These are phyloP conservation scores for Cucurbita ficifolia DNA, from an alignment of 306 rosid genomes.

Conservation along the genomic window DNA sequence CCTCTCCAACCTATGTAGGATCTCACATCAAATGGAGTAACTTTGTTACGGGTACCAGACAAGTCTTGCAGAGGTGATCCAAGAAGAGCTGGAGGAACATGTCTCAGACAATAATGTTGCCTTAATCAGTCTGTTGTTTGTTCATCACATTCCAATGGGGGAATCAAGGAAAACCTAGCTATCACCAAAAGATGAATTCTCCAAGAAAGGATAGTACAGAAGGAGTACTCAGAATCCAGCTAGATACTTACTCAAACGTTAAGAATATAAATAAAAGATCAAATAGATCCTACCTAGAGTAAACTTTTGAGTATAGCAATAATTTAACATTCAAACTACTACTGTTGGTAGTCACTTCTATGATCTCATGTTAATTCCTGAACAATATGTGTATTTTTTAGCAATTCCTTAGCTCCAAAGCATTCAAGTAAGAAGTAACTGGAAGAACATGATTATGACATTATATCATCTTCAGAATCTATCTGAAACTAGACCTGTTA, in stretches of 20 bases:
- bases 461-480: background rate
- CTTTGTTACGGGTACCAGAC: slow-evolving; percentile 33
- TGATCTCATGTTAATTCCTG: background rate
- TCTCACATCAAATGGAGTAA: background rate
- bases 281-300: background rate
- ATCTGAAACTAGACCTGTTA: background rate
- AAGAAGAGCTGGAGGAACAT: slow-evolving; percentile 77
- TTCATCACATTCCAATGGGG: slow-evolving; percentile 42
- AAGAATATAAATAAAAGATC: background rate
- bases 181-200: slow-evolving; percentile 58
- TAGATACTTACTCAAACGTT: background rate
- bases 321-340: background rate
- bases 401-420: background rate
- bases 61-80: slow-evolving; percentile 68
- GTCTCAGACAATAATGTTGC: slow-evolving; percentile 54
- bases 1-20: too few species aligned
- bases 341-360: background rate
- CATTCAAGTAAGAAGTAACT: background rate
- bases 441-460: background rate
- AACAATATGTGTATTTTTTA: background rate
- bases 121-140: slow-evolving; percentile 40
- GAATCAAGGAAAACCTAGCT: slow-evolving; percentile 44
- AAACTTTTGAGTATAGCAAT: background rate
- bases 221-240: slow-evolving; percentile 52
- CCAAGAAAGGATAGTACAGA: slow-evolving; percentile 35